Evolutionary conservation across 2,329 filamentous ascomycete genomes (phyloP).

Genomic region (Thelonectria discophora): DNA sequence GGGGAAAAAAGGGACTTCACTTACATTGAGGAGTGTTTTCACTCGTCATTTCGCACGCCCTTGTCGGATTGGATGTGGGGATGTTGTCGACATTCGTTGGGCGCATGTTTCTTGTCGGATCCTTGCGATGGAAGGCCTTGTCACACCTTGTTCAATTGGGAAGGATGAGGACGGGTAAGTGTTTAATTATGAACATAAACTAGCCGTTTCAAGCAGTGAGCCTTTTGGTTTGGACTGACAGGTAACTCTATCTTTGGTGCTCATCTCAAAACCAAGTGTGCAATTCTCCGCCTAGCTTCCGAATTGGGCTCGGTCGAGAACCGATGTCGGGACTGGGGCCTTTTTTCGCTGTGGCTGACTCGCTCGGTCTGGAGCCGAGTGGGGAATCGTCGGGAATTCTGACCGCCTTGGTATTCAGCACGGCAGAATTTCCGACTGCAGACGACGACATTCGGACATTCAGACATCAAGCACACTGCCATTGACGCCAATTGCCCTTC

Average conservation of each 20-base stretch:
- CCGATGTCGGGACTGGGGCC: constrained; percentile 32
- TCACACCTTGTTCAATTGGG: not conserved
- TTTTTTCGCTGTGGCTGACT: constrained; percentile 28
- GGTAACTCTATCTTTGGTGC: no score
- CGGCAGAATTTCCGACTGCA: constrained; percentile 26
- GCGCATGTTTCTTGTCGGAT: constrained; percentile 17
- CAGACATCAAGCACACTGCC: not conserved
- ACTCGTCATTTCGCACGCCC: constrained; percentile 41
- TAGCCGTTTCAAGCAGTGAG: no score
- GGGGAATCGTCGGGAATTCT: constrained; percentile 7
- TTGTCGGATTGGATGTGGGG: constrained; percentile 40
- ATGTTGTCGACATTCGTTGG: constrained; percentile 37
- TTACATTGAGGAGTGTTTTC: constrained; percentile 40
- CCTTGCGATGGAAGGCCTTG: constrained; percentile 28
- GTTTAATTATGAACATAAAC: no score
- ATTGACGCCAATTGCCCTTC: not conserved
- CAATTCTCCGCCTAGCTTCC: constrained; percentile 12
- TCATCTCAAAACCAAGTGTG: no score
- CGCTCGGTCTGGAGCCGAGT: constrained; percentile 5
- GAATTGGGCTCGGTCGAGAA: constrained; percentile 38
- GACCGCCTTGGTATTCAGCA: constrained; percentile 32
- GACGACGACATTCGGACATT: not conserved
- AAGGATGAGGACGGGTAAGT: no score
- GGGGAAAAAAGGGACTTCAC: constrained; percentile 27
- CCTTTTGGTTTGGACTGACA: no score